Evolutionary conservation across 1,284 basidiomycete genomes (phyloP).

Genomic region (Hemileia vastatrix): DNA sequence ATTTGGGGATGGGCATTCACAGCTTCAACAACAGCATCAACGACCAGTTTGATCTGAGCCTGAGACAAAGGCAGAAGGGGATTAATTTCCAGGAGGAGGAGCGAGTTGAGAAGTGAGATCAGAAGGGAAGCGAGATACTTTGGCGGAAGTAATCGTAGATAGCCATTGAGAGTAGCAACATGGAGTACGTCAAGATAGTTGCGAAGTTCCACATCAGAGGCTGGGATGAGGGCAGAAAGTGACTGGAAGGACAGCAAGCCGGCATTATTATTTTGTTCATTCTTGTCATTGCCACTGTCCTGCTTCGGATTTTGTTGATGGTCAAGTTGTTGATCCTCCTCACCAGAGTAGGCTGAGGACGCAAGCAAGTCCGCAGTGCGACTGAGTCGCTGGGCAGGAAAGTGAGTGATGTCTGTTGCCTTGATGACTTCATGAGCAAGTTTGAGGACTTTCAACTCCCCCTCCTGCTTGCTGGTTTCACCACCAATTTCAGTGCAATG

Average conservation of each 20-base stretch:
- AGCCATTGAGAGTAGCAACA: slow-evolving; percentile 1
- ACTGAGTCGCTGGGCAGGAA: slow-evolving; percentile 13
- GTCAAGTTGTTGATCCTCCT: slow-evolving; percentile 11
- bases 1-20: slow-evolving; percentile 2
- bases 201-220: slow-evolving; percentile 15
- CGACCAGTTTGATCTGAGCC: too few species aligned
- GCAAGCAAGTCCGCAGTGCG: slow-evolving; percentile 11
- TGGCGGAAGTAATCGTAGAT: slow-evolving; percentile 11
- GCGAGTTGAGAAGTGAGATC: slow-evolving; percentile 1
- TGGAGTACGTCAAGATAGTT: background rate
- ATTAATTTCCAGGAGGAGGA: slow-evolving; percentile 4
- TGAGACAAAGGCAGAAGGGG: slow-evolving; percentile 1
- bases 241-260: background rate
- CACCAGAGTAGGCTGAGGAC: slow-evolving; percentile 8
- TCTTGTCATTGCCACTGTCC: too few species aligned
- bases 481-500: background rate
- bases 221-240: slow-evolving; percentile 2
- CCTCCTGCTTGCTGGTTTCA: background rate
- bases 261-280: background rate
- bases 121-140: slow-evolving; percentile 13
- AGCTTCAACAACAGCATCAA: slow-evolving; percentile 3
- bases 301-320: too few species aligned
- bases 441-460: slow-evolving; percentile 10
- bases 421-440: slow-evolving; percentile 18
- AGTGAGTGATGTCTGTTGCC: slow-evolving; percentile 1